These are phyloP conservation scores for Arthrobotrys entomopaga DNA, from an alignment of 2,329 filamentous ascomycete species.

Conservation along the genomic window DNA sequence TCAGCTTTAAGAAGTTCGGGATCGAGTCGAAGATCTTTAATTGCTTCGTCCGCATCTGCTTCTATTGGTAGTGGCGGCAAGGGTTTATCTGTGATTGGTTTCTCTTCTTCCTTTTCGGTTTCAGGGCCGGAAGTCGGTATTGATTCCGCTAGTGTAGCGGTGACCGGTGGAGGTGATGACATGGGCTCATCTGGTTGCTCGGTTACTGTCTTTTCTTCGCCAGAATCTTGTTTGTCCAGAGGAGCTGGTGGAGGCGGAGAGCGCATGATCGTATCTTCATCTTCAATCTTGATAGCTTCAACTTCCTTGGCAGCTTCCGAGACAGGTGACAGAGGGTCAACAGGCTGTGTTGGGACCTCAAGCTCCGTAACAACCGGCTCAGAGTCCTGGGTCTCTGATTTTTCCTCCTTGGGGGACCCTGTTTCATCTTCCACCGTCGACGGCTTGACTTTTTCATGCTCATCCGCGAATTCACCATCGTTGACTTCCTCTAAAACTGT, in stretches of 20 bases:
- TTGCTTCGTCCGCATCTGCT: constrained; percentile 46
- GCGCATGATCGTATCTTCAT: constrained; percentile 53
- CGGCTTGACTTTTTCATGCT: constrained; percentile 55
- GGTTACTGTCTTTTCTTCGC: constrained; percentile 24
- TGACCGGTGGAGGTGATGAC: constrained; percentile 43
- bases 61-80: constrained; percentile 55
- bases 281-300: constrained; percentile 49
- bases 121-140: constrained; percentile 52
- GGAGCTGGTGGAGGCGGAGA: constrained; percentile 44
- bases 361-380: constrained; percentile 49
- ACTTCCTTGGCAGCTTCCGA: constrained; percentile 39
- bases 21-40: constrained; percentile 51
- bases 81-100: constrained; percentile 56
- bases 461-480: constrained; percentile 66
- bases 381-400: constrained; percentile 25
- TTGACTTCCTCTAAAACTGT: constrained; percentile 77
- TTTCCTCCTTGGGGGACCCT: constrained; percentile 31
- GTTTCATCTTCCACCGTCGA: constrained; percentile 54
- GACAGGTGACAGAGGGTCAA: constrained; percentile 37
- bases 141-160: constrained; percentile 36
- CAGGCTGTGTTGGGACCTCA: constrained; percentile 47
- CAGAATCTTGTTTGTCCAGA: constrained; percentile 31
- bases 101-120: constrained; percentile 55
- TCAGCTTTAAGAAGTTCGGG: constrained; percentile 33
- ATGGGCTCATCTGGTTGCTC: constrained; percentile 49